phyloP scores from a whole-genome alignment of 345 rosid species.

The Pistacia atlantica region DNA sequence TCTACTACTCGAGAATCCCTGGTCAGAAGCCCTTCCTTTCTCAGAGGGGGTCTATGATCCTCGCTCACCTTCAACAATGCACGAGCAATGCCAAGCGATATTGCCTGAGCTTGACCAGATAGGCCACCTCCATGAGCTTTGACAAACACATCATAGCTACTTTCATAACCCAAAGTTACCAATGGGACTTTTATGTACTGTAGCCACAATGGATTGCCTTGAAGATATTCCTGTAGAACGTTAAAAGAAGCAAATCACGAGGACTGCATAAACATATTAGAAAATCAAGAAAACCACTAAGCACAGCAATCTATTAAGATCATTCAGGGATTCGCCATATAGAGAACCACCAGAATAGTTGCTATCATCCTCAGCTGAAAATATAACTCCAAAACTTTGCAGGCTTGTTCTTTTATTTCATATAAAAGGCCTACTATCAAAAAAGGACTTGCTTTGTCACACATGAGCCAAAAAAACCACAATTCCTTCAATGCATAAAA shows the following conservation, averaged over 20 bases:
- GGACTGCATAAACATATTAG: background rate
- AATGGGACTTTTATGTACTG: slow-evolving; percentile 82
- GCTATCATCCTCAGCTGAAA: background rate
- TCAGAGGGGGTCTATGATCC: slow-evolving; percentile 72
- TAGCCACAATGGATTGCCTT: slow-evolving; percentile 96
- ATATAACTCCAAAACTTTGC: background rate
- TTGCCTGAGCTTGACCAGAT: slow-evolving; percentile 97
- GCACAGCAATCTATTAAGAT: background rate
- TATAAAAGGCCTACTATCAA: background rate
- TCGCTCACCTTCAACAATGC: slow-evolving; percentile 81
- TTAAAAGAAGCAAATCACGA: background rate
- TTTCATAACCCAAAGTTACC: slow-evolving; percentile 80
- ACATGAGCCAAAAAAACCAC: slow-evolving; percentile 1
- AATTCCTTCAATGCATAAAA: background rate
- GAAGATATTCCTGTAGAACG: slow-evolving; percentile 78
- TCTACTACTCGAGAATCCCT: slow-evolving; percentile 90
- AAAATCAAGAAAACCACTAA: background rate
- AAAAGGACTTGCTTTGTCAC: background rate
- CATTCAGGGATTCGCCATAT: background rate
- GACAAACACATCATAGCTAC: slow-evolving; percentile 79
- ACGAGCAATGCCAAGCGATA: slow-evolving; percentile 86
- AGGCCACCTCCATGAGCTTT: slow-evolving; percentile 98
- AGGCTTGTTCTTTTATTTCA: background rate
- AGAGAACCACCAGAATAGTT: background rate
- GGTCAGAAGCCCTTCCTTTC: slow-evolving; percentile 79